Conservation (phyloP, 1,139 yeast genomes). For the Pichia norvegensis region DNA sequence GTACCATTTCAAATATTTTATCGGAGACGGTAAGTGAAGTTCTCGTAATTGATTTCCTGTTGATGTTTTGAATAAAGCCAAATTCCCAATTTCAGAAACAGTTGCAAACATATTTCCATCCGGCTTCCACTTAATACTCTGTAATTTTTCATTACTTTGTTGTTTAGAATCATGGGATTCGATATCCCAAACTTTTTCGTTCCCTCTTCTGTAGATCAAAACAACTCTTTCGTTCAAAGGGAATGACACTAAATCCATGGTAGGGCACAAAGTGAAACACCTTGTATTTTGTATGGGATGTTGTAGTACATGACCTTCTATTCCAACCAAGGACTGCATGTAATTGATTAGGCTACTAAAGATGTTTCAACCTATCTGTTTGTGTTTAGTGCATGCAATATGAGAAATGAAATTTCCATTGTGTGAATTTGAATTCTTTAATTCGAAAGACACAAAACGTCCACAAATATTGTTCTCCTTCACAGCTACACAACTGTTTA, state of each 20-base stretch:
- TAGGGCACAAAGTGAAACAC: conserved; percentile 45
- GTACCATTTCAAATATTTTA: conserved; percentile 21
- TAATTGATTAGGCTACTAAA: no score
- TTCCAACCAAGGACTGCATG: background rate
- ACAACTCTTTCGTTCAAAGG: conserved; percentile 29
- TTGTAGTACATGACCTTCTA: conserved; percentile 16
- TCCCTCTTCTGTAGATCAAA: conserved; percentile 34
- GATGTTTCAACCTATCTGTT: no score
- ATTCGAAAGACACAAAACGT: no score
- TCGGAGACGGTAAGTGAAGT: conserved; percentile 11
- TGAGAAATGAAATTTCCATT: no score
- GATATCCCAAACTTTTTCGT: conserved; percentile 48
- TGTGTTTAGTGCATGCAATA: background rate
- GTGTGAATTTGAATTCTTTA: no score
- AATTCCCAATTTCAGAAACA: conserved; percentile 19
- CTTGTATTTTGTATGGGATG: conserved; percentile 17
- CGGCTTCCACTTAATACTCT: conserved; percentile 23
- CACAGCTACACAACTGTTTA: conserved; percentile 18
- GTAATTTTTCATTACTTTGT: conserved; percentile 2
- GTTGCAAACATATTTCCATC: conserved; percentile 26
- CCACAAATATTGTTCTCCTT: no score
- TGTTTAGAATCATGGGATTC: conserved; percentile 20
- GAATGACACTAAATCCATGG: conserved; percentile 42
- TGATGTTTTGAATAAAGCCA: conserved; percentile 23
- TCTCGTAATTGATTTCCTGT: conserved; percentile 21